Evolutionary conservation across 208 protist genomes (phyloP).

Genomic region (Trypanosomatidae sp.): DNA sequence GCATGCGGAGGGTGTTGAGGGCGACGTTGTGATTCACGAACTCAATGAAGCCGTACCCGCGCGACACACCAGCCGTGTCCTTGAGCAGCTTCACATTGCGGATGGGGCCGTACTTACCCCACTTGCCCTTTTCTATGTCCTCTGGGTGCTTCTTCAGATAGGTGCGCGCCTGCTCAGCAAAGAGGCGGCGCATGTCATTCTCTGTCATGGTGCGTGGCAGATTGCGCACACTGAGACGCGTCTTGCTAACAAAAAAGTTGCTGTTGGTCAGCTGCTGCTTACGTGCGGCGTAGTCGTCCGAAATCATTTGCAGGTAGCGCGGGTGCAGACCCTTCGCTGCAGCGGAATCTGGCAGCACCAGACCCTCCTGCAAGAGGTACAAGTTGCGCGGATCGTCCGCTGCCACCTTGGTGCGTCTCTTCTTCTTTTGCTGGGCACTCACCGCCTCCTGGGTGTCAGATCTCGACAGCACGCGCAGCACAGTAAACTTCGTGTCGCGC

Average conservation of each 20-base stretch:
- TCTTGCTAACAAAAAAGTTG: conserved; percentile 93
- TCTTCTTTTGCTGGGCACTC: conserved; percentile 82
- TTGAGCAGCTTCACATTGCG: conserved; percentile 85
- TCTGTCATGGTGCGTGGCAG: conserved; percentile 87
- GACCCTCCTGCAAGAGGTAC: conserved; percentile 87
- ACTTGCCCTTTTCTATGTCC: conserved; percentile 69
- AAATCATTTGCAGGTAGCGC: conserved; percentile 84
- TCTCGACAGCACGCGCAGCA: conserved; percentile 78
- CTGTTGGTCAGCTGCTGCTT: conserved; percentile 87
- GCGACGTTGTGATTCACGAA: conserved; percentile 92
- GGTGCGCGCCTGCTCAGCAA: conserved; percentile 59
- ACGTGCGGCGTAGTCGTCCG: conserved; percentile 79
- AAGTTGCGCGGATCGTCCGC: conserved; percentile 89
- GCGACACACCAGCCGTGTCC: conserved; percentile 81
- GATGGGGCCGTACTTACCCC: conserved; percentile 91
- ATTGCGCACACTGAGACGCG: conserved; percentile 90
- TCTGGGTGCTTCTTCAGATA: conserved; percentile 81
- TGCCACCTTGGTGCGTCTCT: conserved; percentile 88
- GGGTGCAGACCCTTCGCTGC: conserved; percentile 79
- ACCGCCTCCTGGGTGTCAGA: conserved; percentile 80
- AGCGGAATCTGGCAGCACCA: conserved; percentile 73
- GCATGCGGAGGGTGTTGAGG: conserved; percentile 71
- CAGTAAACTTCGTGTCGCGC: conserved; percentile 85
- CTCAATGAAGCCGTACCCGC: conserved; percentile 93
- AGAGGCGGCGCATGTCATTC: conserved; percentile 86